Evolutionary conservation across 495 filamentous ascomycete species (phyloP), one percentile per base, ranked within the genome.

Genomic region (Trichoderma parareesei): DNA sequence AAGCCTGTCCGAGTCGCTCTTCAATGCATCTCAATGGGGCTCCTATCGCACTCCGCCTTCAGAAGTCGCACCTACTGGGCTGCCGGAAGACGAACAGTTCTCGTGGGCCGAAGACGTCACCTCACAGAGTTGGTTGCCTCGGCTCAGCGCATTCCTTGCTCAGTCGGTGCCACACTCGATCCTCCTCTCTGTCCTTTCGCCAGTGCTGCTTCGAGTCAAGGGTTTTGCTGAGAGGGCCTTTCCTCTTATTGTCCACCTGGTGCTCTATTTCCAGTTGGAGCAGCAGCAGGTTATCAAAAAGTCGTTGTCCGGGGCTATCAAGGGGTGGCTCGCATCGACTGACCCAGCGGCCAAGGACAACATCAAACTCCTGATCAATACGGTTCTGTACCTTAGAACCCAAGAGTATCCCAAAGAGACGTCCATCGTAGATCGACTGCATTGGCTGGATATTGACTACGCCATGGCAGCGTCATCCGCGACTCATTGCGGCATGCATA

Each of bases 401-500:
- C 93, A 94, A 71, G 82, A 80, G n/a, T 69, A 85, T n/a, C 86
- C 87, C 2, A 76, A 84, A 6, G 95, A 98, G 73, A 73, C 75
- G 2, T 94, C 90, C 0, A 88, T 88, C 63, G 86, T 85, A 48
- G 89, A 96, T 67, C 86, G 95, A 46, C 78, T 87, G 46, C 81
- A 83, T 60, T 98, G 94, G 94, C 84, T 98, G 40, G 89, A 93
- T 40, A 76, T 98, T 40, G 87, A 97, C 70, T 88, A 88, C 68
- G 73, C 84, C 14, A 78, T 84, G 67, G 90, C 88, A 38, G 87
- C 93, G 4, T 77, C 81, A 44, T 91, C 92, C 64, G 93, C 95
- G n/a, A 81, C 84, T 64, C 77, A 74, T 64, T 97, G 94, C 73
- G 86, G 87, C 10, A 89, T 97, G 86, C 89, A 87, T 69, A 95